Evolutionary conservation across 495 filamentous ascomycete species (phyloP).

Genomic region (Penicillium cosmopolitanum): DNA sequence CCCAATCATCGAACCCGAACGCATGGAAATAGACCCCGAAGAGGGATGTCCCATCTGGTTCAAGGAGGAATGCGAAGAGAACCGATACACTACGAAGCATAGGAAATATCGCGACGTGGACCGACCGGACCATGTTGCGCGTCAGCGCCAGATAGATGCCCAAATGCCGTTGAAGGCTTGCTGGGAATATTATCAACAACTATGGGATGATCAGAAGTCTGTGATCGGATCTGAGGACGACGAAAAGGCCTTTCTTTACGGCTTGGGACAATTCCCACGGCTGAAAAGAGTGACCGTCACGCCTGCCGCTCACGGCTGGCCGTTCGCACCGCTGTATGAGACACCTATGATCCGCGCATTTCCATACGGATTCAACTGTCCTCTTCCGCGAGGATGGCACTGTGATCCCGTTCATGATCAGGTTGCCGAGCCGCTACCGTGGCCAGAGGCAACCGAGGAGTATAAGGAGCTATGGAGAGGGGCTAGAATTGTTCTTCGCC

Average conservation of each 20-base stretch:
- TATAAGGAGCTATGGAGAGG: too few relatives aligned
- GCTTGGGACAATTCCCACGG: constrained; percentile 29
- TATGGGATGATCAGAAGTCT: constrained; percentile 25
- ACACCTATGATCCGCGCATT: constrained; percentile 39
- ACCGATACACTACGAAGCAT: constrained; percentile 11
- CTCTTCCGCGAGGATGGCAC: too few relatives aligned
- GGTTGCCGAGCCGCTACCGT: too few relatives aligned
- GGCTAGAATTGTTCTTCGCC: too few relatives aligned
- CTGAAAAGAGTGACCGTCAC: constrained; percentile 33
- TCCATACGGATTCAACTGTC: too few relatives aligned
- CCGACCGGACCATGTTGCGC: constrained; percentile 21
- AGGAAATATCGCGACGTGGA: constrained; percentile 19
- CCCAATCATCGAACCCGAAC: constrained; percentile 7
- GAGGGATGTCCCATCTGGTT: constrained; percentile 30
- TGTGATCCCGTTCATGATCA: too few relatives aligned
- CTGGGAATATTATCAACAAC: constrained; percentile 26
- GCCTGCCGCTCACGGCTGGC: constrained; percentile 32
- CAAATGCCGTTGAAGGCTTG: constrained; percentile 17
- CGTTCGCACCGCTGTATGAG: constrained; percentile 32
- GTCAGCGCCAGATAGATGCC: constrained; percentile 12
- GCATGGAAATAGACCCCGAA: constrained; percentile 6
- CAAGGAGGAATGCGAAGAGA: constrained; percentile 19
- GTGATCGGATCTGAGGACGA: constrained; percentile 24
- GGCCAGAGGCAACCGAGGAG: too few relatives aligned
- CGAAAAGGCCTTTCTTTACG: constrained; percentile 27